Conservation (phyloP, 164 flowering plant species). For the Annona squamosa region DNA sequence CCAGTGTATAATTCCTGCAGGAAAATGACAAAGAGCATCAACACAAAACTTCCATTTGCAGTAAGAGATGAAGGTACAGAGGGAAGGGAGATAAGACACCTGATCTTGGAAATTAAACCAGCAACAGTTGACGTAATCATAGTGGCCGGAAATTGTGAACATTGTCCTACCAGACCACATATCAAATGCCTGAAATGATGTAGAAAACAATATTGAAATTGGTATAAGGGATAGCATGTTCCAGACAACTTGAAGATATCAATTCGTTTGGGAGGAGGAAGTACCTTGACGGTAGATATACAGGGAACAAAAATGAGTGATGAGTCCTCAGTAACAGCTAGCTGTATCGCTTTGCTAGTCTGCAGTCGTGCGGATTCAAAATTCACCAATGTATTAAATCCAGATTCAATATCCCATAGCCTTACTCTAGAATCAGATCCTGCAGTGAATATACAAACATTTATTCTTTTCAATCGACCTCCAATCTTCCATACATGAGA, state of each 20-base stretch:
- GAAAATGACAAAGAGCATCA: neutral
- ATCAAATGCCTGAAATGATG: slow-evolving; percentile 61
- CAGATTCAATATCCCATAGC: slow-evolving; percentile 89
- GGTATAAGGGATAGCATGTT: neutral
- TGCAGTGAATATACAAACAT: slow-evolving; percentile 19
- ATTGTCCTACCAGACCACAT: slow-evolving; percentile 77
- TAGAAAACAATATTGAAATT: neutral
- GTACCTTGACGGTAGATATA: slow-evolving; percentile 74
- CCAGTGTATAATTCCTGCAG: slow-evolving; percentile 88
- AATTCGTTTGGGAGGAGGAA: neutral
- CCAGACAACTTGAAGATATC: neutral
- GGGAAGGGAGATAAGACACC: slow-evolving; percentile 29
- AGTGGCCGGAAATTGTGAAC: slow-evolving; percentile 70
- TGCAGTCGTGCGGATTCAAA: slow-evolving; percentile 68
- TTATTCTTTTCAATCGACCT: too few species aligned
- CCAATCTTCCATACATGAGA: too few species aligned
- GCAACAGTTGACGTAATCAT: slow-evolving; percentile 83
- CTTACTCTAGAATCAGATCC: slow-evolving; percentile 92
- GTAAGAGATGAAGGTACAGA: neutral
- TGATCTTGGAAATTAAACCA: slow-evolving; percentile 78
- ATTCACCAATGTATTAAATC: slow-evolving; percentile 84
- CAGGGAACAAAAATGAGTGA: slow-evolving; percentile 89
- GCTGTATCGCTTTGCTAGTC: slow-evolving; percentile 59
- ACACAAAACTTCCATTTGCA: neutral
- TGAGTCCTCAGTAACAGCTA: slow-evolving; percentile 63